Evolutionary conservation across 2,329 filamentous ascomycete species (phyloP), one percentile per base, ranked within the genome.

Genomic region (Periconia sp.): DNA sequence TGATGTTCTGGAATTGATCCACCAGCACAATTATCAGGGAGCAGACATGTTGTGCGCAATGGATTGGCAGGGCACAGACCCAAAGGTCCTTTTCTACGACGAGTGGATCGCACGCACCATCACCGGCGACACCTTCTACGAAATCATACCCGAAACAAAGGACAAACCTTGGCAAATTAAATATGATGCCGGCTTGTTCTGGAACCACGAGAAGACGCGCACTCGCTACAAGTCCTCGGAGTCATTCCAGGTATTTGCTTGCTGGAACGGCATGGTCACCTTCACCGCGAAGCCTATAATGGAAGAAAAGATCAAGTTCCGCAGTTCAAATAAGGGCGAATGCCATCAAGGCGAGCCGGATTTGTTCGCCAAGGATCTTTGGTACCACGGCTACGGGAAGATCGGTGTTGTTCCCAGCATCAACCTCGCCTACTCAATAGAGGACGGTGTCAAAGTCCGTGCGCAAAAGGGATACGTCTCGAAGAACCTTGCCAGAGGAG

Each of bases 241-340:
- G n/a, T 80, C 82, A 1, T 78, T 84, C 46, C 82, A 84, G 57
- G 81, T 83, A 0, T 84, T 81, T 45, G 61, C 80, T 1, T 85
- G 82, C 60, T 84, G 82, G 81, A 83, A 84, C 45, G 82, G 82
- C 2, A 78, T 76, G 0, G 71, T 72, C 0, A 73, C 72, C 0
- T 75, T 84, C 37, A 66, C 65, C 0, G 80, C 79, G 0, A 63
- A 65, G 28, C 78, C 79, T 0, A 57, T 84, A 7, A 43, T 81
- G 4, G 63, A 72, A 11, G 54, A 66, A 0, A 66, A 65, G 8
- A 58, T 83, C 2, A 48, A 57, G 5, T 84, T 84, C 54, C 71
- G 81, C 1, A 13, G 52, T 1, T 54, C 63, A 5, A 46, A 58
- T 12, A 52, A 64, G 12, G 50, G 42, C 39, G 81, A 84, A 56